Base-by-base conservation (phyloP, 495 filamentous ascomycete species). In the Talaromyces liani region DNA sequence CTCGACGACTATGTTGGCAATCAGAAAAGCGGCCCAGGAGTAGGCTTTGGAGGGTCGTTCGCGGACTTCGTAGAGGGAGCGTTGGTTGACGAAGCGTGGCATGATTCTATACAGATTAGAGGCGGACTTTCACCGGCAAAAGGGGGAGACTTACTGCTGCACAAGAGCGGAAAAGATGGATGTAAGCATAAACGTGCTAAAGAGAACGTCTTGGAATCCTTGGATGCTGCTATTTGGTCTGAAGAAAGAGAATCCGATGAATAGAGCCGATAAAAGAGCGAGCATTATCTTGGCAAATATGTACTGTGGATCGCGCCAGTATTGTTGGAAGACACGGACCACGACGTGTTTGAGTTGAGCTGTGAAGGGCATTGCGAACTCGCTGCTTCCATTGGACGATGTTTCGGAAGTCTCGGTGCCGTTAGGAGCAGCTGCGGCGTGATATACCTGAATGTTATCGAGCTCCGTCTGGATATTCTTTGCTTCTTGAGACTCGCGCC, bases 401-500 rank as follows among this genome's bases (percentile, higher is more conserved):
- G 41, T 63, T 49, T 70, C 60, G 14, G 66, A 47, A 16, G n/a
- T 60, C 49, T 70, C 69, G 6, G 68, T 61, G 24, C 24, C 64
- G 61, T 69, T 62, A 18, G 66, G 31, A 66, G 18, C 12, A n/a
- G 4, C 22, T 7, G 64, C 14, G n/a, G 68, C 65, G 2, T 77
- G 67, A n/a, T 85, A 72, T 34, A 75, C 70, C 67, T 88, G 85
- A 55, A 96, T 81, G 24, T 79, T 72, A 29, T 84, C 81, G 34
- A 96, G 75, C 70, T 94, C 88, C 5, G 72, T 76, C 49, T 87
- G 79, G 14, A 92, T 84, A 2, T 77, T 80, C 29, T 72, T 68
- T 63, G 84, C 84, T 72, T 97, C 91, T 33, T 81, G 73, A 67
- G 85, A 89, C 10, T 89, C 81, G 31, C 86, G 85, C 93, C 93